Evolutionary conservation across 306 rosid species (phyloP).

Genomic region (Corylus avellana): DNA sequence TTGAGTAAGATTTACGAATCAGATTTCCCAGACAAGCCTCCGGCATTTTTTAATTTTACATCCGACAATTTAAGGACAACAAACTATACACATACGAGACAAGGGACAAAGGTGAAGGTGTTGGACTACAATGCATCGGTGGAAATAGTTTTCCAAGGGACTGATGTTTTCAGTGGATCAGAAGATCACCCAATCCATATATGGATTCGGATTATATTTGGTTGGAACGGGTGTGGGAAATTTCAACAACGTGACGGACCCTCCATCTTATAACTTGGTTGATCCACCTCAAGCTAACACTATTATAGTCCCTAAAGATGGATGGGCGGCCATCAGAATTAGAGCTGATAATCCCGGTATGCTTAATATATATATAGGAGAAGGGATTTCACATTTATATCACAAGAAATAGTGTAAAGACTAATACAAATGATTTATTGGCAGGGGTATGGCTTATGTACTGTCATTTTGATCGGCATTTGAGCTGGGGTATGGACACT

Average conservation of each 20-base stretch:
- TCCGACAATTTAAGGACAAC: constrained; percentile 19
- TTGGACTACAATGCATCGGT: constrained; percentile 33
- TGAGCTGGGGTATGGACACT: constrained; percentile 24
- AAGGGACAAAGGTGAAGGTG: constrained; percentile 31
- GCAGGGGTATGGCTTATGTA: constrained; percentile 18
- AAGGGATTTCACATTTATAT: too few species aligned
- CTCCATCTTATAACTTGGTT: constrained; percentile 24
- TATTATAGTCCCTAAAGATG: constrained; percentile 26
- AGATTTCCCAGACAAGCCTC: constrained; percentile 36
- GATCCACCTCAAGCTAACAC: constrained; percentile 35
- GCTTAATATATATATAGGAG: too few species aligned
- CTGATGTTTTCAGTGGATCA: constrained; percentile 22
- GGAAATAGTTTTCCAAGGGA: constrained; percentile 52
- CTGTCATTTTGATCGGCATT: constrained; percentile 15
- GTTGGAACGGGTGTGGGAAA: constrained; percentile 38
- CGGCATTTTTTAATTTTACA: constrained; percentile 34
- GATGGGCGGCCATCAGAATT: constrained; percentile 33
- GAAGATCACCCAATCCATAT: constrained; percentile 54
- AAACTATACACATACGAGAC: constrained; percentile 12
- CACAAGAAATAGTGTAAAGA: too few species aligned
- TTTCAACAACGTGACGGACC: constrained; percentile 26
- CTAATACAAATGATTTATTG: not conserved
- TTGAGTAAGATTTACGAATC: constrained; percentile 29
- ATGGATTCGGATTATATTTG: constrained; percentile 43
- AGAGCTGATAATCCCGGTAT: constrained; percentile 23